A percentile compares a stretch with the other conserved stretches of the same genome.
These are phyloP conservation scores for Linnemannia schmuckeri DNA, from an alignment of 192 early-diverging fungal species.

Conservation along the genomic window DNA sequence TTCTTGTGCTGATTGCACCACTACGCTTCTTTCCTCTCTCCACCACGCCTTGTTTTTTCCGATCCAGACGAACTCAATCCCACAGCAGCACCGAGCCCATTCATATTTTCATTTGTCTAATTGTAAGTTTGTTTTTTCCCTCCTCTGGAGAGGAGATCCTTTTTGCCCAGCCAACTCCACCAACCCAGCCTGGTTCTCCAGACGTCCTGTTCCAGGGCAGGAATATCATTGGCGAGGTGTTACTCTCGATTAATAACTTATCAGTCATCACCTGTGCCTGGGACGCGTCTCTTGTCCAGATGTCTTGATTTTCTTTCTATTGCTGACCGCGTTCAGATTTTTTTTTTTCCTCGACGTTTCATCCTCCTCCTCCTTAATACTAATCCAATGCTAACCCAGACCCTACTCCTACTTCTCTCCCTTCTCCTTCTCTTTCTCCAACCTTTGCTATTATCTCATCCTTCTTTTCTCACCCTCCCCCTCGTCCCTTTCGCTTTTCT, in stretches of 20 bases:
- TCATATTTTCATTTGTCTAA: background rate
- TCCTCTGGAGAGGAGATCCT: background rate
- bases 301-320: background rate
- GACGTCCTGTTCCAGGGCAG: constrained; percentile 1
- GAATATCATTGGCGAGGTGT: background rate
- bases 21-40: background rate
- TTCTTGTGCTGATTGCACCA: background rate
- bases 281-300: background rate
- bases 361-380: background rate
- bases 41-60: background rate
- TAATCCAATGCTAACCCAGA: background rate
- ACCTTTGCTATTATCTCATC: background rate
- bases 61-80: background rate
- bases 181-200: background rate
- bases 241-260: background rate
- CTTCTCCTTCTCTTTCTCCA: background rate
- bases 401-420: background rate
- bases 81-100: background rate
- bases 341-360: constrained; percentile 8
- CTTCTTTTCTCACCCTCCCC: background rate
- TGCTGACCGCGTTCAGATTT: background rate
- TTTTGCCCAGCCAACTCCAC: too few relatives aligned
- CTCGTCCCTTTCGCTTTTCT: background rate
- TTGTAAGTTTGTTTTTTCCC: background rate
- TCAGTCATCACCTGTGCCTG: background rate